These are phyloP conservation scores for Chaetothyriales sp. DNA, from an alignment of 2,329 filamentous ascomycete genomes.

Conservation along the genomic window DNA sequence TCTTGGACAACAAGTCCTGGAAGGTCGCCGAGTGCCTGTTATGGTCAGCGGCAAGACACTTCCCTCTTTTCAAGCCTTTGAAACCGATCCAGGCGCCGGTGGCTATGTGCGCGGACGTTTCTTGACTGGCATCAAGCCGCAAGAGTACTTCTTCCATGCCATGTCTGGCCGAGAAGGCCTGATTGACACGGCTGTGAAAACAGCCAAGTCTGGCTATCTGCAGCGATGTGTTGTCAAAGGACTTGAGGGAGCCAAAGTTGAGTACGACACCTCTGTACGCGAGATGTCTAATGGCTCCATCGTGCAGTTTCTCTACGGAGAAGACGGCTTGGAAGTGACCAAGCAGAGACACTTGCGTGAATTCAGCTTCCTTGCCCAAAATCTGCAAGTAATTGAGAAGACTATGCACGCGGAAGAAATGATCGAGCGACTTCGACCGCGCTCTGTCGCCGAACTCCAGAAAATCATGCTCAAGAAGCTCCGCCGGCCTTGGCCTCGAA, in stretches of 20 bases:
- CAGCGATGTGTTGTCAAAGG: constrained; percentile 97
- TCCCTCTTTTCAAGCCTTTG: constrained; percentile 85
- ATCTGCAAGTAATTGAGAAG: constrained; percentile 66
- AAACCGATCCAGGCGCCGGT: constrained; percentile 76
- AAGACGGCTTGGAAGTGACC: constrained; percentile 86
- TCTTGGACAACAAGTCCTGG: constrained; percentile 87
- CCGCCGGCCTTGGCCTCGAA: neutral
- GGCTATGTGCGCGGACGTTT: constrained; percentile 93
- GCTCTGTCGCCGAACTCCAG: constrained; percentile 30
- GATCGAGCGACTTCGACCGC: constrained; percentile 3
- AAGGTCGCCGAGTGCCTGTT: constrained; percentile 83
- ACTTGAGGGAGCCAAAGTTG: constrained; percentile 84
- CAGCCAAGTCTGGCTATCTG: constrained; percentile 87
- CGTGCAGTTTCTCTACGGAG: constrained; percentile 90
- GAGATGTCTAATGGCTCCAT: constrained; percentile 78
- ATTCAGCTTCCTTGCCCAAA: constrained; percentile 80
- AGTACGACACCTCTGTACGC: constrained; percentile 87
- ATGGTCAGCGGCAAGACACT: constrained; percentile 98
- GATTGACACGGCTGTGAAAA: constrained; percentile 98
- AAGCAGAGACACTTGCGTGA: constrained; percentile 86
- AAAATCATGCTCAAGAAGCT: constrained; percentile 51
- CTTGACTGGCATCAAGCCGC: constrained; percentile 90
- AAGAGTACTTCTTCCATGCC: constrained; percentile 98
- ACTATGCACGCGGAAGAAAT: constrained; percentile 54
- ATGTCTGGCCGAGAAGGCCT: constrained; percentile 98